These are phyloP conservation scores for Pleurotus ostreatus DNA, from an alignment of 768 basidiomycete species.

Conservation along the genomic window DNA sequence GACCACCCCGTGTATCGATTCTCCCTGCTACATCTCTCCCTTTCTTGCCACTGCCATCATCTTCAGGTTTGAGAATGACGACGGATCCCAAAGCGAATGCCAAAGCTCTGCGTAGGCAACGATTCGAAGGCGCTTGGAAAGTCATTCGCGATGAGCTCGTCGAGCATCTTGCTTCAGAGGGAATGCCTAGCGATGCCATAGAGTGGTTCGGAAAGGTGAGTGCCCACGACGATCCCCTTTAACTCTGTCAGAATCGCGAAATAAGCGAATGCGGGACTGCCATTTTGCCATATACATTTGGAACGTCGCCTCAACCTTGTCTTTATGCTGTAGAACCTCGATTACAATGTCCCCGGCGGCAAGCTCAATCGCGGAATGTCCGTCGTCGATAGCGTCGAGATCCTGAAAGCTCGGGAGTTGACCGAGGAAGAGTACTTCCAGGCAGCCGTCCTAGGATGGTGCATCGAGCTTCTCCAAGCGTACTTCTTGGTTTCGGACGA, in stretches of 20 bases:
- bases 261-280: too few species aligned
- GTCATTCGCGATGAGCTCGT: constrained; percentile 76
- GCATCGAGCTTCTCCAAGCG: constrained; percentile 94
- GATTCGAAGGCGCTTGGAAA: constrained; percentile 72
- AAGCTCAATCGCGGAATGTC: constrained; percentile 97
- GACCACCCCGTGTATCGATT: not conserved
- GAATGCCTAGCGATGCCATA: constrained; percentile 80
- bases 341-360: constrained; percentile 94
- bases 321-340: constrained; percentile 54
- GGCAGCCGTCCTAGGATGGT: constrained; percentile 90
- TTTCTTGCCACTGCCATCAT: not conserved
- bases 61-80: not conserved
- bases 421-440: constrained; percentile 85
- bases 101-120: constrained; percentile 46
- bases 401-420: constrained; percentile 68
- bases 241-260: too few species aligned
- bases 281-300: too few species aligned
- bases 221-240: constrained; percentile 7
- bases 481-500: constrained; percentile 97
- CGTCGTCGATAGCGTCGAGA: constrained; percentile 89
- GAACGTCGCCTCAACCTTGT: too few species aligned
- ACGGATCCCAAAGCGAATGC: constrained; percentile 5
- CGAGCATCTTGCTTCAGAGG: constrained; percentile 57
- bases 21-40: not conserved
- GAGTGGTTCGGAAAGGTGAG: constrained; percentile 82